Evolutionary conservation across 495 filamentous ascomycete genomes (phyloP).

Genomic region (Sabuloglossum arenarium): DNA sequence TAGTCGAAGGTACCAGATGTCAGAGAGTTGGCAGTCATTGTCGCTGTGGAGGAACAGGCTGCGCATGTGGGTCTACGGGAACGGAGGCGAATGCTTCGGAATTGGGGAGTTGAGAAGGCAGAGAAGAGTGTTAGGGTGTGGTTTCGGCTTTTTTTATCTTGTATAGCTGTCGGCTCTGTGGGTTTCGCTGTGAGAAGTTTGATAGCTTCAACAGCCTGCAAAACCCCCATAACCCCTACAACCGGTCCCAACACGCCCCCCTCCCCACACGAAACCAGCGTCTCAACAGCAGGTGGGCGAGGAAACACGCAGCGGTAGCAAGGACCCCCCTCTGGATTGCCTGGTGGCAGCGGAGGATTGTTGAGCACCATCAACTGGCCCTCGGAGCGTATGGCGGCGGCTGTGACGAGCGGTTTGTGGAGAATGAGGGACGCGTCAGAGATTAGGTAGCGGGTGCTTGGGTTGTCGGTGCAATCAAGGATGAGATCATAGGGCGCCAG

Average conservation of each 20-base stretch:
- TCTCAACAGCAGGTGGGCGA: conserved; percentile 59
- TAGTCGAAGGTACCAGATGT: conserved; percentile 49
- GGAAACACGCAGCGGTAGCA: conserved; percentile 93
- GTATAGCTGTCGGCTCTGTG: conserved; percentile 1
- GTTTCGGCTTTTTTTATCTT: conserved; percentile 11
- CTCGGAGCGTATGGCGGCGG: conserved; percentile 66
- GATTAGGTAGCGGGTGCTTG: conserved; percentile 76
- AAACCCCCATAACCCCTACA: conserved; percentile 81
- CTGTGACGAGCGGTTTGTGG: conserved; percentile 63
- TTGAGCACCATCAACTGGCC: conserved; percentile 76
- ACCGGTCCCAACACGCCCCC: conserved; percentile 83
- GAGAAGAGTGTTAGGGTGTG: conserved; percentile 54
- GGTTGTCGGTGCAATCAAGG: conserved; percentile 88
- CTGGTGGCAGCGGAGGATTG: conserved; percentile 25
- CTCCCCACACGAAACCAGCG: conserved; percentile 66
- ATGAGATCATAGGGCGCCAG: conserved; percentile 58
- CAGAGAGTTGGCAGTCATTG: conserved; percentile 39
- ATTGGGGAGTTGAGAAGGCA: conserved; percentile 40
- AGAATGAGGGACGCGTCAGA: conserved; percentile 72
- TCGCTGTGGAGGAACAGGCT: conserved; percentile 43
- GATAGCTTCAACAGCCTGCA: conserved; percentile 78
- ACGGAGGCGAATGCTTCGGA: conserved; percentile 54
- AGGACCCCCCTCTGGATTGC: conserved; percentile 35
- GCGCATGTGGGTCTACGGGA: conserved; percentile 44
- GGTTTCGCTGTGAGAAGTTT: conserved; percentile 40